phyloP scores from a whole-genome alignment of 2,329 filamentous ascomycete species.

The Aspergillus alliaceus region DNA sequence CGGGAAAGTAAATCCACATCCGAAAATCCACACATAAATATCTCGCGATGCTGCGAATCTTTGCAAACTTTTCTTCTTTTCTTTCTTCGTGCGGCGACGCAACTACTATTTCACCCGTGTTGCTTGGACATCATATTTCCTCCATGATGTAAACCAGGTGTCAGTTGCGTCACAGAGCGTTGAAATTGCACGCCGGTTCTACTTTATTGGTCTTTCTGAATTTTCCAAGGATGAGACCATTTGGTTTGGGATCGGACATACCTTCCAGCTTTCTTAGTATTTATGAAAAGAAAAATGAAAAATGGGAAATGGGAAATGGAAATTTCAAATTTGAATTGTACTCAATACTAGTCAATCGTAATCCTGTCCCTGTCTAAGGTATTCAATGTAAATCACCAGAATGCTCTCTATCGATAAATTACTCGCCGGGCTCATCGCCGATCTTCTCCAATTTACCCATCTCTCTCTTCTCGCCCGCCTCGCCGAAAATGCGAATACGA shows the following conservation, averaged over 20 bases:
- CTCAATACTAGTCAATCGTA: background rate
- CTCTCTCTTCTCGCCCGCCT: slow-evolving; percentile 85
- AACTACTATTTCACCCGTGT: slow-evolving; percentile 72
- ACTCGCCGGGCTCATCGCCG: slow-evolving; percentile 69
- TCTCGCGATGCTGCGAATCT: slow-evolving; percentile 6
- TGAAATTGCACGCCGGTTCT: slow-evolving; percentile 73
- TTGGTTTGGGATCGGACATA: slow-evolving; percentile 59
- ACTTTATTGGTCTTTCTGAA: slow-evolving; percentile 50
- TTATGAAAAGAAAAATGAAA: background rate
- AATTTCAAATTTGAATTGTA: background rate
- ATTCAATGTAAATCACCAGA: background rate
- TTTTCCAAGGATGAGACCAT: slow-evolving; percentile 45
- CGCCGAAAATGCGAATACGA: slow-evolving; percentile 68
- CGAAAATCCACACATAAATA: slow-evolving; percentile 26
- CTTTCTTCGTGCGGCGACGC: slow-evolving; percentile 79
- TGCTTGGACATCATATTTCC: slow-evolving; percentile 65
- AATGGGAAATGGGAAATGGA: too few species aligned
- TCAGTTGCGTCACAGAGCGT: slow-evolving; percentile 78
- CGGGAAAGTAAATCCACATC: slow-evolving; percentile 19
- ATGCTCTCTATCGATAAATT: slow-evolving; percentile 18
- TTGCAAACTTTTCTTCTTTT: slow-evolving; percentile 49
- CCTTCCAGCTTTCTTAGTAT: slow-evolving; percentile 15
- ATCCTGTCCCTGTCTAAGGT: background rate
- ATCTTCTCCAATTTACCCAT: slow-evolving; percentile 97
- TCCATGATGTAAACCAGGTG: slow-evolving; percentile 62